phyloP scores from a whole-genome alignment of 129 eudicot genomes.

The Ambrosia artemisiifolia region DNA sequence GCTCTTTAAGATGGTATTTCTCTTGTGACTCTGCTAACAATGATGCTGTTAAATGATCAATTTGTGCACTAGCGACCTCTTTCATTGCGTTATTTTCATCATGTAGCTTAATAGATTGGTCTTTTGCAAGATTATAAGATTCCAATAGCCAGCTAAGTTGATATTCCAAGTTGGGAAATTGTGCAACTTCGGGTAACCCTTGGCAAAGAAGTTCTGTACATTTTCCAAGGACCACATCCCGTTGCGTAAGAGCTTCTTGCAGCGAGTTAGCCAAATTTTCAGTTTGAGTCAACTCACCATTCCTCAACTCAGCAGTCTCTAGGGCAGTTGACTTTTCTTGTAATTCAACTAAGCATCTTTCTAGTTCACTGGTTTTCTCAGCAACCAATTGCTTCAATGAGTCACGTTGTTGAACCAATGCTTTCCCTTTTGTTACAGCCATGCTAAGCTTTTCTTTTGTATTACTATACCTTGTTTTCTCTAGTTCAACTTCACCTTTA shows the following conservation, averaged over 20 bases:
- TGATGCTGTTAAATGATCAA: conserved; percentile 47
- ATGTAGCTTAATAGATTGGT: conserved; percentile 40
- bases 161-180: conserved; percentile 46
- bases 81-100: conserved; percentile 39
- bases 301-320: conserved; percentile 61
- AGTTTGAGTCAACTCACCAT: conserved; percentile 43
- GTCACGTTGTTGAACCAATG: conserved; percentile 89
- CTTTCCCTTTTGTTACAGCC: conserved; percentile 97
- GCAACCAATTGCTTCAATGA: conserved; percentile 70
- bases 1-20: conserved; percentile 44
- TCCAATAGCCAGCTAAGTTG: conserved; percentile 58
- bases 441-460: conserved; percentile 90
- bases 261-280: conserved; percentile 51
- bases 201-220: conserved; percentile 56
- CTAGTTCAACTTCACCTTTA: conserved; percentile 76
- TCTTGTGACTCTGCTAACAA: conserved; percentile 61
- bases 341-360: conserved; percentile 45
- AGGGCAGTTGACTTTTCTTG: conserved; percentile 73
- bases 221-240: conserved; percentile 49
- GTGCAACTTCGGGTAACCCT: conserved; percentile 52
- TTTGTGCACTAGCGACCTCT: conserved; percentile 52
- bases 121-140: conserved; percentile 46
- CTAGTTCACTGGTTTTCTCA: conserved; percentile 76
- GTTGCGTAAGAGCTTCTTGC: conserved; percentile 61
- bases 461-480: conserved; percentile 60